Evolutionary conservation across 495 filamentous ascomycete genomes (phyloP), one percentile per base, ranked within the genome.

Genomic region (Aspergillus kassunensis): DNA sequence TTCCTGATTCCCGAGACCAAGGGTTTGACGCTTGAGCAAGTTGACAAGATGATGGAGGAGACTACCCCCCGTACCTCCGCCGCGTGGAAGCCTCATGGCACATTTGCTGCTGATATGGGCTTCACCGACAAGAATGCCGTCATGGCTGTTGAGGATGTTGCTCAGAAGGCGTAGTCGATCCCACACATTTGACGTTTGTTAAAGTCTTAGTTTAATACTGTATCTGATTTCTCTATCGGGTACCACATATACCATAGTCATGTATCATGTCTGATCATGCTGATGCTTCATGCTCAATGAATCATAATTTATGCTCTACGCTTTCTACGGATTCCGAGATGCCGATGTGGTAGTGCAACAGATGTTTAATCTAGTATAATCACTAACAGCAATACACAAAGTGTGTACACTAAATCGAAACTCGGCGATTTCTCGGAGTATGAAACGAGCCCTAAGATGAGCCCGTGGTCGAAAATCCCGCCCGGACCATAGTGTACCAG

Each of bases 31-130:
- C 86, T 93, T 40, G 89, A 95, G 74, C 88, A 95, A 66, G 86
- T 95, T 60, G 89, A 93, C 73, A 80, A 82, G 71, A 91, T 92
- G 89, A 80, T 95, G 76, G 89, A 90, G 72, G 89, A 93, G 79
- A 83, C 80, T 21, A 88, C 79, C 9, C 86, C 90, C 11, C 78
- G 86, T 13, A 87, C 82, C 19, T 90, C 87, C n/a, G 68, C 78
- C 66, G 78, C 75, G 60, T 93, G 90, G 89, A 79, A 78, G 66
- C 88, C 88, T 12, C 80, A 82, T 61, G 73, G 73, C 51, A 93
- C 89, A 50, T 91, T 87, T 56, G 83, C 85, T 10, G 68, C 67
- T 30, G 81, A 87, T 55, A 85, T 85, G 80, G 75, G 78, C 53
- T 49, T 80, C 43, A 76, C 71, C 34, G 71, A 78, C 2, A 62